Base-by-base conservation (phyloP, 1,284 basidiomycete species). In the Phlebopus sp. region DNA sequence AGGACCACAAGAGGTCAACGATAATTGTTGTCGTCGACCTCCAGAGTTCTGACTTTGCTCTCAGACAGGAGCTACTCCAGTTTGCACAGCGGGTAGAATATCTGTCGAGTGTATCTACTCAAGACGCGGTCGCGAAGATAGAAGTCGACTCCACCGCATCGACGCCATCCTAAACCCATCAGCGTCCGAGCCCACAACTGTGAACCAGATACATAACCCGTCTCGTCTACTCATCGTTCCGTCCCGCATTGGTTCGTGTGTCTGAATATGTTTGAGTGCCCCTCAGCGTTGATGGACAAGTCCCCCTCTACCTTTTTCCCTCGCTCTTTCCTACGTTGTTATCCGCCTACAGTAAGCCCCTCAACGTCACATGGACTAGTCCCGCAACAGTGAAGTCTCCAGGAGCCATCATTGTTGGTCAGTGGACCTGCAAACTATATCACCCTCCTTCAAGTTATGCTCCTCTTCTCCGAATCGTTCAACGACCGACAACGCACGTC, bases 101-200 rank as follows among this genome's bases (percentile, higher is more conserved):
- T 51, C 35, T 63, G 53, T 59, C 55, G 13, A 54, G 50, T 5
- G 23, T 27, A 18, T 31, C 41, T 15, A 37, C 29, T 18, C 52
- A 50, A 6, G 35, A 25, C 14, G 42, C 46, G 17, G 55, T 57
- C n/a, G 50, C 52, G 35, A 67, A 63, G 48, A 76, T 79, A 70
- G 78, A 79, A 50, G 51, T 80, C 17, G 78, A 81, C 54, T 81
- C 78, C 13, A 77, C 72, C 21, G 79, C 78, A 34, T 81, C 79
- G 0, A 81, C 78, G 18, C 71, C 51, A 36, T 53, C 61, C 8
- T 61, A 40, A 41, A 9, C 19, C 18, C 29, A 6, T 25, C 25
- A 15, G 21, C 14, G n/a, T n/a, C n/a, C n/a, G n/a, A n/a, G n/a
- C 9, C 17, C 42, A 23, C 17, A 5, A 15, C 13, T 34, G 32